These are phyloP conservation scores for Rubia occidens DNA, from an alignment of 305 asterid genomes.

Conservation along the genomic window DNA sequence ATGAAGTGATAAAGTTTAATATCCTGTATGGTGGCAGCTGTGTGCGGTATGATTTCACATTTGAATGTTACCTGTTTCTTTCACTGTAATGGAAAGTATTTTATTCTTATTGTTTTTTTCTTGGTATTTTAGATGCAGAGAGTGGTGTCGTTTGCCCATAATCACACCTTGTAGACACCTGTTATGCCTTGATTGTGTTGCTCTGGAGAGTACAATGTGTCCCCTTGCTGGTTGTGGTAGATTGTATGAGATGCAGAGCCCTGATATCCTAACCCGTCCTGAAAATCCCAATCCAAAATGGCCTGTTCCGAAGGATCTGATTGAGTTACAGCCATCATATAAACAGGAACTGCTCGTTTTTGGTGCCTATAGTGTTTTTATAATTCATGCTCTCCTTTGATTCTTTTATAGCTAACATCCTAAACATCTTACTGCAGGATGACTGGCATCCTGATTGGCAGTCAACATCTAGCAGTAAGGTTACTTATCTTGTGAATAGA, in stretches of 20 bases:
- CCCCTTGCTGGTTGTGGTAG: slow-evolving; percentile 70
- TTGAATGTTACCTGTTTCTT: slow-evolving; percentile 19
- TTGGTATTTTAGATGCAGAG: slow-evolving; percentile 50
- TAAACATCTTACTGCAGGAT: slow-evolving; percentile 44
- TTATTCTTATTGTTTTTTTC: slow-evolving; percentile 17
- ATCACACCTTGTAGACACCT: slow-evolving; percentile 93
- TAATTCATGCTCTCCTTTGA: slow-evolving; percentile 2
- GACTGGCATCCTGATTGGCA: slow-evolving; percentile 99
- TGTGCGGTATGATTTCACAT: slow-evolving; percentile 48
- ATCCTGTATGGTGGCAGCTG: slow-evolving; percentile 68
- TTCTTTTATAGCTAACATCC: slow-evolving; percentile 4
- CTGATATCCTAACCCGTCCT: slow-evolving; percentile 79
- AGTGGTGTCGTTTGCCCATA: slow-evolving; percentile 93
- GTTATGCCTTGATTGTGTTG: slow-evolving; percentile 85
- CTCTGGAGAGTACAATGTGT: slow-evolving; percentile 79
- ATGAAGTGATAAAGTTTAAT: slow-evolving; percentile 45
- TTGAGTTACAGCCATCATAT: slow-evolving; percentile 96
- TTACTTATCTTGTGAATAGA: slow-evolving; percentile 54
- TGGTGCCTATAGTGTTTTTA: slow-evolving; percentile 1
- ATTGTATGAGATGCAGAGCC: slow-evolving; percentile 90
- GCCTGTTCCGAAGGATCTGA: slow-evolving; percentile 99
- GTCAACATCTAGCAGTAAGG: slow-evolving; percentile 97
- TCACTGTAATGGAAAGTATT: slow-evolving; percentile 19
- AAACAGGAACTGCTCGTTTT: slow-evolving; percentile 49
- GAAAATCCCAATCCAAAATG: slow-evolving; percentile 98